Base-by-base conservation (phyloP, 1,284 basidiomycete species). In the Exobasidium rhododendri region DNA sequence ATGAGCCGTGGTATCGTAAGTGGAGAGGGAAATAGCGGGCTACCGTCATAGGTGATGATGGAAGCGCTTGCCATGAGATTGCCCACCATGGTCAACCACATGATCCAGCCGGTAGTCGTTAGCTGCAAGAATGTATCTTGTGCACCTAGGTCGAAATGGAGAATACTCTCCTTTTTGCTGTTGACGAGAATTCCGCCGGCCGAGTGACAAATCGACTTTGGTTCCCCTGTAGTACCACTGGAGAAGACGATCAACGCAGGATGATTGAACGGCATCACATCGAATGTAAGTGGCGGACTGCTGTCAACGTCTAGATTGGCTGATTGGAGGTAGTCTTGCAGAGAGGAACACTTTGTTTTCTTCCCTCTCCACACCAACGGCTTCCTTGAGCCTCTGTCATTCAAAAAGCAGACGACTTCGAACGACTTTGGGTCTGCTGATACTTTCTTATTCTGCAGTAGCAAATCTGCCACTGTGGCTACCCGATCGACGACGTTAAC, bases 161-260 rank as follows among this genome's bases (percentile, higher is more conserved):
- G 85, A 49, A 85, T 82, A 67, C 91, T 86, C 78, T 92, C 90
- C 75, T 92, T 90, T 74, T 88, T 86, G 13, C 87, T 83, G 75
- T 92, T 90, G 24, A 92, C 80, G n/a, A 92, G 83, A 90, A 92
- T 92, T 0, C 91, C 91, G 35, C 91, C 90, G 7, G 88, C 87
- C 40, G 90, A 86, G 80, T 94, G 91, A 13, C 89, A 88, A 68
- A 91, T 90, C 28, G 89, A 87, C 75, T 89, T 90, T 1, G 79
- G 56, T 45, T 58, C 45, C 14, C 56, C 90, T 47, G 91, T 82
- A 1, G 81, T 81, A 1, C 81, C 81, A 0, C 68, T 71, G 2
- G 67, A 90, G 81, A 92, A 93, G 35, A 93, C 83, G 65, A 92
- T 90, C 90, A 91, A 92, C 29, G 92, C 83, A 4, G 91, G 90